Evolutionary conservation across 176 grass and related monocot species (phyloP), one percentile per base, ranked within the genome.

Genomic region (Tillandsia leiboldiana): DNA sequence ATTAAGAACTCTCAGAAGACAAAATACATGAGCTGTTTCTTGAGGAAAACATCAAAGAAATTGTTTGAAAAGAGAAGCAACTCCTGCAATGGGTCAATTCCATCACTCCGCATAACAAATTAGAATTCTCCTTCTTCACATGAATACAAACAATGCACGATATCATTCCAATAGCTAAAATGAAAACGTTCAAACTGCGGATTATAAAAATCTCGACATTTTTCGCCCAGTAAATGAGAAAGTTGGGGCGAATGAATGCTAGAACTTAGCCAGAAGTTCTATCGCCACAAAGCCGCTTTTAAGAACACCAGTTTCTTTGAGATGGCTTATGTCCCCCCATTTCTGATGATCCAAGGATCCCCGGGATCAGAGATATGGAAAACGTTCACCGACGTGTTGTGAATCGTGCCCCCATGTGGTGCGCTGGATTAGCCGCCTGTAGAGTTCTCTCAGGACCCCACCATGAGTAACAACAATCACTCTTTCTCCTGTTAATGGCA

Each of bases 391-490:
- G 86, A 85, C 9, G 89, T 90, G 69, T 84, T 99, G 51, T 90
- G 82, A 66, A 92, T 85, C 54, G 75, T 90, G 51, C 77, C 50
- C 2, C 77, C 81, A 3, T 78, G 75, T 33, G 77, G 73, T 70
- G 23, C 73, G 18, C 48, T 72, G 6, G 77, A 50, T 61, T 82
- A 11, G 84, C 84, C 78, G 80, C 51, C 63, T 75, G 74, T 85
- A 82, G 50, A 99, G 79, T 66, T 93, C 87, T 75, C 84, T 79
- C 58, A 99, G 84, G 71, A 84, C 75, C 27, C 94, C 84, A 1
- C 89, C 94, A 51, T 93, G 84, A 52, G 86, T 87, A 20, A 99
- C 86, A 4, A 93, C 56, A 56, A 93, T 81, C 2, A 99, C 77
- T 78, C 94, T 86, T 78, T 90, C 84, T 73, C 94, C 89, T 99